A percentile compares a stretch with the other conserved stretches of the same genome.
Conservation (phyloP, 495 filamentous ascomycete genomes). For the Antarctomyces pellizariae region DNA sequence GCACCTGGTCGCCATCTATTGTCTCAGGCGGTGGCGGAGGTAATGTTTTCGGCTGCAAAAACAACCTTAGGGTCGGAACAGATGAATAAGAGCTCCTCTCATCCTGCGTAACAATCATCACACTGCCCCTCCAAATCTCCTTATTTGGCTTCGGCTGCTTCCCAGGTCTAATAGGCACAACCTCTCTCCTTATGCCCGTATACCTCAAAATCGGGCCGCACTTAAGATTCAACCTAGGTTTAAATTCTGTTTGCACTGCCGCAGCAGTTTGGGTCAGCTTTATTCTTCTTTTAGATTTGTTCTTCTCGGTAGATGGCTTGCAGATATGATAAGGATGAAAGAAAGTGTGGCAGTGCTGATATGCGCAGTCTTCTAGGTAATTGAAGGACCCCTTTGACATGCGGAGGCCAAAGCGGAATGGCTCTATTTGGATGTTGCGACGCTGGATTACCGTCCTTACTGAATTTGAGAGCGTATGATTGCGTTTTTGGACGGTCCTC, state of each 20-base stretch:
- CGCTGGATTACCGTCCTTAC: no score
- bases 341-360: no score
- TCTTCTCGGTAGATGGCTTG: no score
- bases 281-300: no score
- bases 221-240: conserved; percentile 61
- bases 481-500: background rate
- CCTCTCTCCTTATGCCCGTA: conserved; percentile 48
- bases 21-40: conserved; percentile 57
- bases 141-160: conserved; percentile 19
- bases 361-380: no score
- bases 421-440: no score
- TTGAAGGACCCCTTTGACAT: no score
- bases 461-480: no score
- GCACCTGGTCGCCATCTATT: conserved; percentile 34
- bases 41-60: conserved; percentile 66
- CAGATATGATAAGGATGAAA: no score
- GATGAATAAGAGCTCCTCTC: conserved; percentile 58
- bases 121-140: conserved; percentile 76
- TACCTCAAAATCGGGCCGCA: conserved; percentile 81
- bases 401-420: no score
- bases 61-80: conserved; percentile 54
- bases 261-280: no score
- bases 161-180: conserved; percentile 12
- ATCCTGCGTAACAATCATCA: conserved; percentile 86
- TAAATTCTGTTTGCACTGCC: conserved; percentile 43